phyloP scores from a whole-genome alignment of 2,329 filamentous ascomycete genomes.

The Nigrospora sphaerica region DNA sequence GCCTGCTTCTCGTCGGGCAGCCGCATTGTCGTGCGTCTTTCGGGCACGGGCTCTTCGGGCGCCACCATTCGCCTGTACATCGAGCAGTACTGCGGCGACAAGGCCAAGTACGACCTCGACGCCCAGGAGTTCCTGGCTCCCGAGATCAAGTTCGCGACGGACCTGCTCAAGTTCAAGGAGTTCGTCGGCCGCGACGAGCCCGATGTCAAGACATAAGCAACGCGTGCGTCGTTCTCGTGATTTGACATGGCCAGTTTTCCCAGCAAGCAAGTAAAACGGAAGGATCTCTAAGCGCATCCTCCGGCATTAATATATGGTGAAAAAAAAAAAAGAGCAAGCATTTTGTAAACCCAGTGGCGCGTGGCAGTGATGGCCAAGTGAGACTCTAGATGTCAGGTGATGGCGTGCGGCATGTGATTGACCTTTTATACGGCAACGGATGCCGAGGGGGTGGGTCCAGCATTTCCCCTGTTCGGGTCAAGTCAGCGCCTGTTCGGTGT shows the following conservation, averaged over 20 bases:
- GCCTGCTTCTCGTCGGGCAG: constrained; percentile 91
- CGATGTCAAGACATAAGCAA: constrained; percentile 84
- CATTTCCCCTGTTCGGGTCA: no score
- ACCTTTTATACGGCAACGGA: no score
- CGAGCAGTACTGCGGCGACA: constrained; percentile 86
- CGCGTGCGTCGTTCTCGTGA: neutral
- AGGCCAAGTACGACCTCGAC: constrained; percentile 69
- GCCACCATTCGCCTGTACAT: constrained; percentile 96
- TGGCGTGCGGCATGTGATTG: no score
- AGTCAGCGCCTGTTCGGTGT: no score
- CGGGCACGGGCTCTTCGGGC: constrained; percentile 88
- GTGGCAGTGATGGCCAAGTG: no score
- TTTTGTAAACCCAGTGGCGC: no score
- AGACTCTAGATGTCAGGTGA: no score
- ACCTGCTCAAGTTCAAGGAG: constrained; percentile 87
- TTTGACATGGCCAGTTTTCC: neutral
- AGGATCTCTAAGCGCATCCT: no score
- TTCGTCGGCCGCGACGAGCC: constrained; percentile 88
- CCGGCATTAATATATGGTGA: no score
- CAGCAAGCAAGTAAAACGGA: neutral
- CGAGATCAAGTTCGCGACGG: constrained; percentile 78
- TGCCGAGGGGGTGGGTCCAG: no score
- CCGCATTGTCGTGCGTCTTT: constrained; percentile 89
- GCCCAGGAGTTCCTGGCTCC: constrained; percentile 92
- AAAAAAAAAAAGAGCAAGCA: no score